Conservation (phyloP, 2,329 filamentous ascomycete genomes). For the Trichocomaceae sp. region DNA sequence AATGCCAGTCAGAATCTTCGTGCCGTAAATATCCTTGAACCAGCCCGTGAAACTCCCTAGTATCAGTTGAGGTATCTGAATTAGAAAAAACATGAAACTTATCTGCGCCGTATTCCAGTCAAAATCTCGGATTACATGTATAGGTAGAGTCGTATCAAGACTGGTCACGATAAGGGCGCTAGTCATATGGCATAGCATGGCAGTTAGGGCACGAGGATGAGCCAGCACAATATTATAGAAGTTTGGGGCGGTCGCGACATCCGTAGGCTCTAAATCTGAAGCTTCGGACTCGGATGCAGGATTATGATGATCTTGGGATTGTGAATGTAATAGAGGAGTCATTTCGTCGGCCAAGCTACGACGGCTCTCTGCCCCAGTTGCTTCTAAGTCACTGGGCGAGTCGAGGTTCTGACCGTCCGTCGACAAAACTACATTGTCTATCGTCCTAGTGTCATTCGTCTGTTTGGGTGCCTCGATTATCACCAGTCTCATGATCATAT, state of each 20-base stretch:
- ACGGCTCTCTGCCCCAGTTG: background rate
- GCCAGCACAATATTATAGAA: conserved; percentile 37
- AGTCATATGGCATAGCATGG: conserved; percentile 39
- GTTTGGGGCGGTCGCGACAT: background rate
- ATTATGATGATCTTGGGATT: background rate
- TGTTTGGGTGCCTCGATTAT: conserved; percentile 22
- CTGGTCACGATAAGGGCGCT: conserved; percentile 47
- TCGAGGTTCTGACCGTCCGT: background rate
- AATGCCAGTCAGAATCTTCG: conserved; percentile 19
- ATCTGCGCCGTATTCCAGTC: conserved; percentile 49
- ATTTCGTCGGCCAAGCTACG: background rate
- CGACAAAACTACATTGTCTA: background rate
- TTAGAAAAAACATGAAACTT: conserved; percentile 50
- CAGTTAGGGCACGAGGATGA: conserved; percentile 37
- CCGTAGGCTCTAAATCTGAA: background rate
- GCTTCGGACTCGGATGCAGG: background rate
- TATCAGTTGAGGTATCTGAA: conserved; percentile 54
- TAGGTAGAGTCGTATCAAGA: conserved; percentile 51
- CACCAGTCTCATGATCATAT: conserved; percentile 24
- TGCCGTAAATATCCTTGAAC: conserved; percentile 27
- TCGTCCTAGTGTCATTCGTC: background rate
- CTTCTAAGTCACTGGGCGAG: background rate
- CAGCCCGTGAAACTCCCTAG: conserved; percentile 52
- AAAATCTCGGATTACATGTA: conserved; percentile 50
- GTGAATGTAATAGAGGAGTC: background rate